Percentiles rank a stretch among this genome's conserved stretches.
Conservation (phyloP, 495 filamentous ascomycete genomes). For the Pyronema omphalodes region DNA sequence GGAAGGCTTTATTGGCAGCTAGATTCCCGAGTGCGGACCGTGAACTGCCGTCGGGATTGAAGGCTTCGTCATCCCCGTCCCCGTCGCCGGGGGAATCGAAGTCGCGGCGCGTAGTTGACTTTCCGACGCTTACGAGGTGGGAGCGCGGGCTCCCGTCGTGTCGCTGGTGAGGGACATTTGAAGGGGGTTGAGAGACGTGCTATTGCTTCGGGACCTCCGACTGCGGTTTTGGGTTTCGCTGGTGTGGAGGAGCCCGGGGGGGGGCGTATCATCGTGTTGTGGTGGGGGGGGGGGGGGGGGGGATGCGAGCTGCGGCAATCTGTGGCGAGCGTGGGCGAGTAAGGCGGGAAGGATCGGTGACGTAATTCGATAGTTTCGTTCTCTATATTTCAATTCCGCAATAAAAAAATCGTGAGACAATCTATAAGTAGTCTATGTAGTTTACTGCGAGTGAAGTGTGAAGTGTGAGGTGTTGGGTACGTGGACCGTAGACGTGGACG, state of each 20-base stretch:
- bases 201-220: constrained; percentile 30
- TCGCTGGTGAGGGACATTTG: constrained; percentile 68
- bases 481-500: too few species aligned
- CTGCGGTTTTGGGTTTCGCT: neutral
- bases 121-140: constrained; percentile 74
- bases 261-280: constrained; percentile 2
- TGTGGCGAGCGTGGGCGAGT: too few species aligned
- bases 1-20: constrained; percentile 66
- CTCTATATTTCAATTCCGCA: too few species aligned
- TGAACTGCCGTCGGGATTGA: constrained; percentile 56
- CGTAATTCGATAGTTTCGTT: too few species aligned
- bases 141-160: constrained; percentile 53
- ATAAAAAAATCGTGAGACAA: too few species aligned
- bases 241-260: neutral
- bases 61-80: constrained; percentile 48
- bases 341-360: too few species aligned
- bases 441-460: too few species aligned
- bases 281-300: too few species aligned
- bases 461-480: too few species aligned
- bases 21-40: constrained; percentile 68
- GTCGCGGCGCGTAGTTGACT: constrained; percentile 71
- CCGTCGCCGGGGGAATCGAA: constrained; percentile 50
- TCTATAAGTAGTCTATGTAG: too few species aligned
- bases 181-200: constrained; percentile 74
- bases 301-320: too few species aligned